Base-by-base conservation (phyloP, 1,284 basidiomycete genomes). In the Apiotrichum laibachii region DNA sequence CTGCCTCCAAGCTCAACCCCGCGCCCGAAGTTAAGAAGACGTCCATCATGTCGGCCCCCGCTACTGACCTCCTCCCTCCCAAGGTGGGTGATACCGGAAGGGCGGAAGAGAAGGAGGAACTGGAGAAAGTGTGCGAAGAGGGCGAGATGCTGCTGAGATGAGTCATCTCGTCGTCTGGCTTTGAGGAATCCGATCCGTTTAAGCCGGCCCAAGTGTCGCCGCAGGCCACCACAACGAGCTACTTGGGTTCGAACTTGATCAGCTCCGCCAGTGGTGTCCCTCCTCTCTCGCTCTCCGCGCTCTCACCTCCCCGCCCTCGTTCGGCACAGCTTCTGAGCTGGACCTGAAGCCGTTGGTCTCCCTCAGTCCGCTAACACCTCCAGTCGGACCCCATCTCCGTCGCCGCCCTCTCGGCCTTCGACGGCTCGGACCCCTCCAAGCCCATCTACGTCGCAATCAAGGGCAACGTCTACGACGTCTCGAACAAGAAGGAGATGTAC, bases 361-460 rank as follows among this genome's bases (percentile, higher is more conserved):
- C 34, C 34, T 35, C 34, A 13, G 8, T 35, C 37, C 37, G 40
- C 40, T 42, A 16, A n/a, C 40, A n/a, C 55, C 48, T 6, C 39
- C 62, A 77, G 74, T 60, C 69, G 45, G 73, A 74, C 67, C 75
- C 77, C 5, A 77, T 78, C 64, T 57, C 76, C 6, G 62, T 61
- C 42, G 39, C 69, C 16, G 60, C 73, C 15, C 72, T 80, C 26
- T 65, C 71, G 1, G 40, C 73, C 59, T 69, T 72, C 66, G 68
- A 77, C 63, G 78, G 78, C 43, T 61, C 63, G 2, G 72, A 77
- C 59, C 66, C 72, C 9, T 59, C 67, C 47, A 72, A 73, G 55
- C 75, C 76, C 15, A 77, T 80, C 67, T 78, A 72, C 62, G 68
- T 80, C 52, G 78, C 77, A 15, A 80, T 80, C 71, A 79, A 79